Conservation (phyloP, 2,329 filamentous ascomycete genomes). For the Torrubiella hemipterigena region DNA sequence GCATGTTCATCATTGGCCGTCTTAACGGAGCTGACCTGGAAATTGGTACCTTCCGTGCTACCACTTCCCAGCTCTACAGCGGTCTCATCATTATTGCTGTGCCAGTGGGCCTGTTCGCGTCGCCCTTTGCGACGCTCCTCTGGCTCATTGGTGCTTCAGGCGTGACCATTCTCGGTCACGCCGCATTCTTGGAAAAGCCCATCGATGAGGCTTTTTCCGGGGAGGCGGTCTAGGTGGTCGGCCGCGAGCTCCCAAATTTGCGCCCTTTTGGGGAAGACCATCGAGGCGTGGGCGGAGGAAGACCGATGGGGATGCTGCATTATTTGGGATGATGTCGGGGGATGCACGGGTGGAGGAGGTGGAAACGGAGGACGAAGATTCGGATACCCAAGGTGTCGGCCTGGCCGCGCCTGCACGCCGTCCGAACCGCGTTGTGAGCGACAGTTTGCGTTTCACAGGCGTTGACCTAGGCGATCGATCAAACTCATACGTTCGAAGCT, state of each 20-base stretch:
- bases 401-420: constrained; percentile 29
- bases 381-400: constrained; percentile 43
- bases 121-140: constrained; percentile 71
- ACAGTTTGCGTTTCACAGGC: constrained; percentile 49
- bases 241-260: constrained; percentile 94
- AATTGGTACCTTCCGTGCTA: constrained; percentile 70
- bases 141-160: constrained; percentile 95
- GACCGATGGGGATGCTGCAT: constrained; percentile 34
- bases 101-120: constrained; percentile 74
- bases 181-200: constrained; percentile 91
- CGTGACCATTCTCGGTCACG: constrained; percentile 89
- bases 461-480: constrained; percentile 37
- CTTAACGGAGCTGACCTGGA: constrained; percentile 82
- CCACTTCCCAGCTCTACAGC: constrained; percentile 89
- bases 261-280: constrained; percentile 99
- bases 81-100: constrained; percentile 71
- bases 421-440: constrained; percentile 42
- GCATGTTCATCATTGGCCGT: constrained; percentile 86
- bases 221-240: constrained; percentile 99
- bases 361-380: constrained; percentile 44
- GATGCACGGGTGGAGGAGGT: constrained; percentile 51
- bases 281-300: constrained; percentile 70
- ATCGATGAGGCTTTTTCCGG: constrained; percentile 99
- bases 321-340: constrained; percentile 21
- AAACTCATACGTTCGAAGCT: constrained; percentile 25